Conservation (phyloP, 371 early-diverging fungal species). For the Rhizopus arrhizus region DNA sequence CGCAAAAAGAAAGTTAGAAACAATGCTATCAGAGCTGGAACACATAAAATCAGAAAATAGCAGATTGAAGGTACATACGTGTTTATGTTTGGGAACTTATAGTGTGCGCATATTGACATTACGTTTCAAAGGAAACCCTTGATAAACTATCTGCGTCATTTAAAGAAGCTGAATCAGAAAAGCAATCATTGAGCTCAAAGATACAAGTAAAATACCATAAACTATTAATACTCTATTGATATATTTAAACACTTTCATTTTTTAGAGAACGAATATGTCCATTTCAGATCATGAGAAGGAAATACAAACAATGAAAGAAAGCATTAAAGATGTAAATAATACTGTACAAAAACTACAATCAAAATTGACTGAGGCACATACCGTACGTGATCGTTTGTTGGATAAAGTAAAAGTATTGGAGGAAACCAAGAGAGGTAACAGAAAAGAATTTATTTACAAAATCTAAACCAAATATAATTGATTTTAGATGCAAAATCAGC, state of each 20-base stretch:
- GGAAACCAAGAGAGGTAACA: constrained; percentile 11
- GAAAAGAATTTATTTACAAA: not conserved
- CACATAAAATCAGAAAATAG: constrained; percentile 18
- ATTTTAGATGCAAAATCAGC: not conserved
- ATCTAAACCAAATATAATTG: not conserved
- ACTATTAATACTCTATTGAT: not conserved
- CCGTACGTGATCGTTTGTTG: constrained; percentile 17
- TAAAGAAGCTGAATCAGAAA: constrained; percentile 14
- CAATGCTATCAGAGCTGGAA: constrained; percentile 11
- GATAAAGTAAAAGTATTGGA: constrained; percentile 18
- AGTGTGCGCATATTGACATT: too few relatives aligned
- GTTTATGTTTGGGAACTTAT: too few relatives aligned
- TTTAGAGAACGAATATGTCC: constrained; percentile 13
- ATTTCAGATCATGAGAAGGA: constrained; percentile 13
- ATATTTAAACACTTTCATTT: not conserved
- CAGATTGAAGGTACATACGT: constrained; percentile 6
- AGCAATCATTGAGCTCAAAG: not conserved
- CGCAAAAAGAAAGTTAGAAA: constrained; percentile 17
- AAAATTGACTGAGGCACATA: constrained; percentile 13
- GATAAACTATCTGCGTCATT: not conserved
- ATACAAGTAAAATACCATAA: constrained; percentile 7
- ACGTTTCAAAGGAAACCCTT: constrained; percentile 1
- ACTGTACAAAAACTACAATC: constrained; percentile 9
- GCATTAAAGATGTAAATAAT: not conserved
- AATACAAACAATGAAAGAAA: constrained; percentile 3